Evolutionary conservation across 78 protist genomes (phyloP).

Genomic region (Blattamonas nauphoetae): DNA sequence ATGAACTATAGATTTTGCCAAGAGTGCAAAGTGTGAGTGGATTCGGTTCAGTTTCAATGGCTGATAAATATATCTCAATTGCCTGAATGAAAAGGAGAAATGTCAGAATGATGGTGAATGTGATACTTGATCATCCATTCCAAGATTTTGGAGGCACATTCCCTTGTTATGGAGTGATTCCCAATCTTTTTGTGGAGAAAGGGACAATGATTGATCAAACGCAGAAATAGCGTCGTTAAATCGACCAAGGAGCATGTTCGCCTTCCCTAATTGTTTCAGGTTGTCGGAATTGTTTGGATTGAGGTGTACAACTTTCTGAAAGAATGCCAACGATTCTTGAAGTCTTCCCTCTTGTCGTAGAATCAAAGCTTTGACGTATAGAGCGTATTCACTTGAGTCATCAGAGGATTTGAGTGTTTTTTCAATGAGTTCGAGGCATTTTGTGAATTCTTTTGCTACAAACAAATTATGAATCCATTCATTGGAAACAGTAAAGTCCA

Average conservation of each 20-base stretch:
- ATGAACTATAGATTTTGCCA: background rate
- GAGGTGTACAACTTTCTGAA: conserved; percentile 39
- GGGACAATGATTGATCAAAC: conserved; percentile 40
- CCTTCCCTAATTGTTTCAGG: conserved; percentile 59
- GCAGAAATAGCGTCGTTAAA: conserved; percentile 50
- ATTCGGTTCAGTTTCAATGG: conserved; percentile 1
- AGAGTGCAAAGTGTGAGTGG: background rate
- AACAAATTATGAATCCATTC: conserved; percentile 9
- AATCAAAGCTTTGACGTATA: conserved; percentile 57
- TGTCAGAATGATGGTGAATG: conserved; percentile 19
- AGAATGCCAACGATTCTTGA: conserved; percentile 51
- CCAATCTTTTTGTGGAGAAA: background rate
- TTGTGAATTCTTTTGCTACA: background rate
- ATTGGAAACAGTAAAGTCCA: background rate
- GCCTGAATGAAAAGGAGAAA: background rate
- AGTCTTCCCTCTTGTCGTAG: conserved; percentile 55
- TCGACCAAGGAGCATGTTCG: conserved; percentile 47
- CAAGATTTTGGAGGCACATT: conserved; percentile 28
- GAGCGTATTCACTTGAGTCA: conserved; percentile 42
- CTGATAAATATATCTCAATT: background rate
- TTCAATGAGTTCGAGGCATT: conserved; percentile 1
- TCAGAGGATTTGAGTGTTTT: background rate
- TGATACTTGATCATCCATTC: background rate
- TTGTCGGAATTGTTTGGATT: conserved; percentile 47
- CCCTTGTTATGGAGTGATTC: conserved; percentile 61